Conservation (phyloP, 2,329 filamentous ascomycete species). For the Fusarium mangiferae region DNA sequence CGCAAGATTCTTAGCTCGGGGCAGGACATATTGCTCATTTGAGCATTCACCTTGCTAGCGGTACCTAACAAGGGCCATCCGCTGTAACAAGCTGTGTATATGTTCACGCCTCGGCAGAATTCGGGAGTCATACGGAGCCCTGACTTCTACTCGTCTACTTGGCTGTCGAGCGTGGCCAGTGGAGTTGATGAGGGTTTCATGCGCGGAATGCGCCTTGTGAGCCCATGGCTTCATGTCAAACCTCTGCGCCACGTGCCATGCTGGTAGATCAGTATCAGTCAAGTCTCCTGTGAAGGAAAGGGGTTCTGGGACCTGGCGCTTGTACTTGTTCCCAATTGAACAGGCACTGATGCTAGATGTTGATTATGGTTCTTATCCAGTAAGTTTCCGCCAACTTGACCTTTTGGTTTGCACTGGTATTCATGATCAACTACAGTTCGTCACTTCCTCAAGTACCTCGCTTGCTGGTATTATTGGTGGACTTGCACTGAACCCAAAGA, state of each 20-base stretch:
- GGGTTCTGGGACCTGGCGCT: neutral
- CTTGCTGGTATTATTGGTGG: neutral
- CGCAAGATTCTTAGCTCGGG: neutral
- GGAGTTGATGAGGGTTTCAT: neutral
- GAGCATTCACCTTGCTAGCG: neutral
- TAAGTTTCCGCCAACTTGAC: neutral
- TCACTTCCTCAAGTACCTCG: neutral
- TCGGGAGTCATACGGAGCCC: neutral
- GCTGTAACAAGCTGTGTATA: neutral
- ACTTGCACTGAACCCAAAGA: neutral
- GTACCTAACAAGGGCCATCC: neutral
- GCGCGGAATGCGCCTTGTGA: neutral
- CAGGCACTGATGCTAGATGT: neutral
- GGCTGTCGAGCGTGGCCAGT: neutral
- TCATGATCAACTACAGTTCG: neutral
- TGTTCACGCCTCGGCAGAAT: neutral
- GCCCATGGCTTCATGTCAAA: neutral
- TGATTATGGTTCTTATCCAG: neutral
- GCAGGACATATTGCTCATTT: neutral
- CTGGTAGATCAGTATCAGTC: neutral
- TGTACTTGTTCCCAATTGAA: neutral
- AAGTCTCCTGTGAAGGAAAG: neutral
- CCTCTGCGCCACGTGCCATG: neutral
- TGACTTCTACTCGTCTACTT: neutral
- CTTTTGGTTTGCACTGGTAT: neutral